phyloP scores from a whole-genome alignment of 192 early-diverging fungal genomes.

The Pilobolus umbonatus region DNA sequence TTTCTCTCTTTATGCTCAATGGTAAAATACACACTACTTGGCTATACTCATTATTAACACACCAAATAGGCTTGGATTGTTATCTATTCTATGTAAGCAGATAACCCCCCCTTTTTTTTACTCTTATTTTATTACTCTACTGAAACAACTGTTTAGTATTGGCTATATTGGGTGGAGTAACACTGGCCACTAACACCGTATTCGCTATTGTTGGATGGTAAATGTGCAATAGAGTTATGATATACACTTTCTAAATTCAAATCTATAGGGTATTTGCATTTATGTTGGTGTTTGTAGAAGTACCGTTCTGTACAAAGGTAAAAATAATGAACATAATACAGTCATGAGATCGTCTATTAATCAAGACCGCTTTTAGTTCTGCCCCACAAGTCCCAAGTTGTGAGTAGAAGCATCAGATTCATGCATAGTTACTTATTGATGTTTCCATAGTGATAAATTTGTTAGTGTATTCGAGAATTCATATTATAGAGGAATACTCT shows the following conservation, averaged over 20 bases:
- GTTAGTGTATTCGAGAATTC: slow-evolving; percentile 17
- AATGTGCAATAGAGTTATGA: neutral
- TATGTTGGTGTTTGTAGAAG: slow-evolving; percentile 28
- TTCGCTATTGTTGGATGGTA: slow-evolving; percentile 31
- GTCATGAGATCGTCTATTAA: no score
- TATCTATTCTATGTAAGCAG: slow-evolving; percentile 23
- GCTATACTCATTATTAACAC: neutral
- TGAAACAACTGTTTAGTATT: slow-evolving; percentile 8
- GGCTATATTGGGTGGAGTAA: slow-evolving; percentile 14
- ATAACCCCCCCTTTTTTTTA: neutral
- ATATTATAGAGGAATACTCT: slow-evolving; percentile 10
- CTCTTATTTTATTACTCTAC: neutral
- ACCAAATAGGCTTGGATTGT: slow-evolving; percentile 13
- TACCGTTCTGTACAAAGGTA: slow-evolving; percentile 29
- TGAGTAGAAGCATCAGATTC: slow-evolving; percentile 5
- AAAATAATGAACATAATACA: neutral
- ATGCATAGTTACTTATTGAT: neutral
- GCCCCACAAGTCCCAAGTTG: slow-evolving; percentile 28
- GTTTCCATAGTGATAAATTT: slow-evolving; percentile 18
- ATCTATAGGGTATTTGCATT: slow-evolving; percentile 18
- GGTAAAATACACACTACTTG: slow-evolving; percentile 8
- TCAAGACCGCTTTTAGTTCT: slow-evolving; percentile 11
- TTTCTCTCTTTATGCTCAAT: slow-evolving; percentile 29
- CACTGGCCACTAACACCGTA: slow-evolving; percentile 5
- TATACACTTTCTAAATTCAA: neutral